Evolutionary conservation across 202 grass and related monocot genomes (phyloP), one percentile per base, ranked within the genome.

Genomic region (Zizania palustris): DNA sequence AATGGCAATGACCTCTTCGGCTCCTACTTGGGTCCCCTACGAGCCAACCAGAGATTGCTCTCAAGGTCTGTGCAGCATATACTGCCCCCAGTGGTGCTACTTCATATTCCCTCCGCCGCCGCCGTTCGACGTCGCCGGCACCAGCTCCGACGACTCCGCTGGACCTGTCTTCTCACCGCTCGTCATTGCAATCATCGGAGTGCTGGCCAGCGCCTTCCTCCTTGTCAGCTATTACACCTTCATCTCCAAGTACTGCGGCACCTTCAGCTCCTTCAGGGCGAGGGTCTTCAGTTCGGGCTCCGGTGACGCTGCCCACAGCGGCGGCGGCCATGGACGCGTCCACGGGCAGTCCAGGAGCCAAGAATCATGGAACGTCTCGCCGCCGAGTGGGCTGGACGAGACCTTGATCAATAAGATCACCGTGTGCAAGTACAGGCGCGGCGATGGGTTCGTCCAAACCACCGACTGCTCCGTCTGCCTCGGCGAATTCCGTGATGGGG

Each of bases 391-490:
- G 2, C 70, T 97, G 28, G 95, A 82, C 11, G 91, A 94, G 78
- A 65, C 80, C 15, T 13, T 97, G 74, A 97, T 97, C 82, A 79
- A 69, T 67, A 86, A 85, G 77, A 97, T 97, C 63, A 73, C 88
- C 9, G 51, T 97, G 51, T 86, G 83, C 79, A 86, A 88, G 76
- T 93, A 92, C 75, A 82, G 36, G 68, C 84, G 62, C 3, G 85
- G 91, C 14, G 86, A 92, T 10, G 86, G 82, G 19, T 44, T 69
- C 34, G 79, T 88, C 69, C 82, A 84, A 69, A 84, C 75, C 51
- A 88, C 88, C 4, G 93, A 93, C 38, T 98, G 96, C 76, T 88
- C 91, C 3, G 96, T 98, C 65, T 98, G 96, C 82, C 90, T 99
- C 22, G 87, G 89, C 37, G 91, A 99, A 86, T 99, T 99, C 51